Conservation (phyloP, 2,329 filamentous ascomycete genomes). For the Cadophora malorum region DNA sequence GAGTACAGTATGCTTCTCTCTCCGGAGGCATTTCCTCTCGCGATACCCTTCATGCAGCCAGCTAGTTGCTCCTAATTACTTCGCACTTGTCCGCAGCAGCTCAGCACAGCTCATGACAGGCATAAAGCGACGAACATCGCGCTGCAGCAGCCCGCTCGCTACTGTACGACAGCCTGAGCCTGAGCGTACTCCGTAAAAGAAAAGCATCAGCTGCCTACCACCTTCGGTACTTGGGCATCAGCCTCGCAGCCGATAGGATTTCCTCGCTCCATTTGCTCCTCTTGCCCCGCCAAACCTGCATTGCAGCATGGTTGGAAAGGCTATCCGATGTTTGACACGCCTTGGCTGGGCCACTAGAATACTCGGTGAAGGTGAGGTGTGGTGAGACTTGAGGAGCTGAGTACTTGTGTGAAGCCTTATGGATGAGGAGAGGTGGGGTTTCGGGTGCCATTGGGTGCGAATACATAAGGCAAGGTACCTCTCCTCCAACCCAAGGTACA, state of each 20-base stretch:
- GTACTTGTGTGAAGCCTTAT: background rate
- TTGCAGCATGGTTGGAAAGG: background rate
- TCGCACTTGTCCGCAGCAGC: background rate
- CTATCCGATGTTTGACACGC: conserved; percentile 4
- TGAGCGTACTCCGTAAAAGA: background rate
- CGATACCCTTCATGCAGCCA: background rate
- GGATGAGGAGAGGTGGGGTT: conserved; percentile 7
- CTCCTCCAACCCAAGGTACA: background rate
- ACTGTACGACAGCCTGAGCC: conserved; percentile 13
- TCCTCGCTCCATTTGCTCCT: background rate
- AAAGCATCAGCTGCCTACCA: conserved; percentile 5
- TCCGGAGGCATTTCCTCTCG: background rate
- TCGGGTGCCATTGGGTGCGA: conserved; percentile 16
- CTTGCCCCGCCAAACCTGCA: conserved; percentile 4
- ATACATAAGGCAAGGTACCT: conserved; percentile 1
- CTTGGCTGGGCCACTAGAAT: background rate
- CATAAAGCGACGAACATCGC: background rate
- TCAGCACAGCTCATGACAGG: background rate
- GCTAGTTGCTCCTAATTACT: background rate
- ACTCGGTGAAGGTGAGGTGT: conserved; percentile 10
- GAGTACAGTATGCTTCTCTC: background rate
- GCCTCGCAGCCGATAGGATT: conserved; percentile 6
- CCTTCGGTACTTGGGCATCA: background rate
- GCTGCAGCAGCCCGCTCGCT: conserved; percentile 6
- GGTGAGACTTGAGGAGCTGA: background rate